Evolutionary conservation across 768 basidiomycete species (phyloP), one percentile per base, ranked within the genome.

Genomic region (Mycena albidolilacea): DNA sequence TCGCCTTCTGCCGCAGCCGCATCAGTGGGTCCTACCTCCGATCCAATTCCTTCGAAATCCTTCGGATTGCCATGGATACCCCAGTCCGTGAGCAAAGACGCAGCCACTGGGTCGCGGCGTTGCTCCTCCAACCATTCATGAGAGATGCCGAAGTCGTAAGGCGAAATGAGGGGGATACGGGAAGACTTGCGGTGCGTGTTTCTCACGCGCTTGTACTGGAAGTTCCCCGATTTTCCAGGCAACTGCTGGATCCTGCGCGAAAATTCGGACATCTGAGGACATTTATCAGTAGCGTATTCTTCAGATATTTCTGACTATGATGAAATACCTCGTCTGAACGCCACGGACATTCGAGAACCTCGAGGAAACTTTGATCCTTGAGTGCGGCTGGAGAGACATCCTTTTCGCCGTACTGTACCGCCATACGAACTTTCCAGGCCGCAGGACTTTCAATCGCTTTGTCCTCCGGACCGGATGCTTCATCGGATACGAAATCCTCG

Each of bases 141-240:
- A 58, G 57, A 58, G 30, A 58, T 58, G 30, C 57, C 57, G 17
- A 14, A 58, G 57, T 58, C 57, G 14, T 35, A 58, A 11, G 57
- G 57, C 14, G 57, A 14, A 38, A 19, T 12, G 35, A 37, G 57
- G 0, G 55, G 57, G 57, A 58, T 58, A 38, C 57, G 57, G 30
- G 57, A 19, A 5, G 57, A 58, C 38, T 37, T 4, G 6, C 37
- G 57, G 35, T 17, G 35, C 1, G 57, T 58, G 35, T 4, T 10
- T 19, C 35, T 14, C 35, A 58, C 57, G 14, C 35, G 57, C 35
- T 37, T 58, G 35, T 58, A 58, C 15, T 19, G 7, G 2, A 38
- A 2, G 9, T 37, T 37, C 14, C 15, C 21, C 15, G 15, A 37
- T 37, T 38, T 38, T 11, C 3, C 57, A 11, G 30, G 35, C 15